Base-by-base conservation (phyloP, 2,329 filamentous ascomycete species). In the Ophiostoma populinum region DNA sequence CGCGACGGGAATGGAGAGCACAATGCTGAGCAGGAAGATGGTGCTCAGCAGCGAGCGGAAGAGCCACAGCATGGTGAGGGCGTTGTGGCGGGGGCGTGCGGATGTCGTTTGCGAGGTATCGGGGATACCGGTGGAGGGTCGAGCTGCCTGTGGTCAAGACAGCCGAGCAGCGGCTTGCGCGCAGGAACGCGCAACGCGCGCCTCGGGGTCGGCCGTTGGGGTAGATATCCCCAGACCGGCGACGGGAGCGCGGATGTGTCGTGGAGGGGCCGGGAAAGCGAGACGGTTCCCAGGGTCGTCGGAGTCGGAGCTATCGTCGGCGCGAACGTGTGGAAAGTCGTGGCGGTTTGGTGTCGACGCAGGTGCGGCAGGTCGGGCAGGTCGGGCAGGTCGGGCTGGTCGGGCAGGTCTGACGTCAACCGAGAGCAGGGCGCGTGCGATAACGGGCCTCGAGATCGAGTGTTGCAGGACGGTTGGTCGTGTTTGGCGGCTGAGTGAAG, bases 1-100 rank as follows among this genome's bases (percentile, higher is more conserved):
- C 50, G 87, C 82, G 53, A 98, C 76, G 42, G 90, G 90, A 53
- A 98, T 90, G 42, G 85, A 93, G 53, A 95, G 80, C 52, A 95
- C 75, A 55, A 94, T 85, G 59, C 80, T 80, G 58, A 86, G 69
- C 49, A 95, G 75, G 61, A 94, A 95, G 58, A 82, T 59, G 52
- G 77, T 66, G 59, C 82, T 82, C 51, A 82, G 82, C 47, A 86
- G 53, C 54, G 78, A 68, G 54, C 78, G 76, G 57, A 86, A 73
- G 57, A 87, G 66, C 78, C 65, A 70, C 66, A 78, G 85, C 81
- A 93, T 92, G 34, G 37, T 44, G 29, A 16, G 25, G 12, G 8
- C 6, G 22, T 8, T 8, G 22, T 4, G 8, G 22, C 9, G 7
- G 22, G 22, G 7, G 7, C 17, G 17, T 28, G 25, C 13, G 13